phyloP scores from a whole-genome alignment of 1,139 yeast genomes.

The Lodderomyces beijingensis region DNA sequence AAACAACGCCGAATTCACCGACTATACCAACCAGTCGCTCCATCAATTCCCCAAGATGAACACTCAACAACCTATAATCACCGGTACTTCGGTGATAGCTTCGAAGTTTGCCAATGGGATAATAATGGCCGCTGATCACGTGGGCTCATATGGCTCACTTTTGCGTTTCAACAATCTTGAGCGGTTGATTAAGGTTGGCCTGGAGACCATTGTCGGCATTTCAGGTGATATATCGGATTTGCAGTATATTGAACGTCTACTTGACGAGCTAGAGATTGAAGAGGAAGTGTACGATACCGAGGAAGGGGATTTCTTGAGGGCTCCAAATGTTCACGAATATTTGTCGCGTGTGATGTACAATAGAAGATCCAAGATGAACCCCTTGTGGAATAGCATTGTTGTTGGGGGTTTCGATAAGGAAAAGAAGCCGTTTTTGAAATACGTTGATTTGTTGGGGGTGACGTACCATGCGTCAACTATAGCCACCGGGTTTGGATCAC shows the following conservation, averaged over 20 bases:
- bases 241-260: conserved; percentile 71
- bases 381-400: conserved; percentile 90
- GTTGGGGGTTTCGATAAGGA: conserved; percentile 86
- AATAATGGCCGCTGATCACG: conserved; percentile 89
- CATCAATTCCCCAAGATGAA: conserved; percentile 64
- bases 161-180: conserved; percentile 83
- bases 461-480: conserved; percentile 83
- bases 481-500: conserved; percentile 97
- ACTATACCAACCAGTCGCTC: conserved; percentile 8
- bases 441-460: conserved; percentile 89
- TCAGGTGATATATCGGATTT: conserved; percentile 95
- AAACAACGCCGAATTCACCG: conserved; percentile 20
- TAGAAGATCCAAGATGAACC: conserved; percentile 90
- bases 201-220: conserved; percentile 83
- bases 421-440: conserved; percentile 65
- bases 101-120: conserved; percentile 88
- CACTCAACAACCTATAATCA: conserved; percentile 91
- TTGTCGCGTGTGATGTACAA: conserved; percentile 78
- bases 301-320: conserved; percentile 67
- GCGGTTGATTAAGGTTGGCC: conserved; percentile 78
- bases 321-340: conserved; percentile 86
- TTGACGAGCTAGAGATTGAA: conserved; percentile 54
- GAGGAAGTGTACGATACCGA: conserved; percentile 42
- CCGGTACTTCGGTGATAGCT: conserved; percentile 94
- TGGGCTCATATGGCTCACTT: conserved; percentile 91